These are phyloP conservation scores for Pythium rhizo-oryzae DNA, from an alignment of 352 stramenopile genomes.

Conservation along the genomic window DNA sequence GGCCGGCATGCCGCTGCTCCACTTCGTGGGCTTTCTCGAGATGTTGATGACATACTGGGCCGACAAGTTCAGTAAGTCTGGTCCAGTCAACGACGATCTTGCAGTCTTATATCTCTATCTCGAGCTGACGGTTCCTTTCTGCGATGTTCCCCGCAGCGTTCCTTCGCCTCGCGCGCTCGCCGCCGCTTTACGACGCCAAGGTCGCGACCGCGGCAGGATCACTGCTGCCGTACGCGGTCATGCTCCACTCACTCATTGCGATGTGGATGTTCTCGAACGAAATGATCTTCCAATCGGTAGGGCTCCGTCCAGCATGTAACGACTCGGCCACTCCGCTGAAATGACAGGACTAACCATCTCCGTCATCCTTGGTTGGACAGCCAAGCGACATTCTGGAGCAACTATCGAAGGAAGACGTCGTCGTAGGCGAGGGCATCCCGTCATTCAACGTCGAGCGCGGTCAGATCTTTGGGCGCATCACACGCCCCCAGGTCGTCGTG, in stretches of 20 bases:
- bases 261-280: constrained; percentile 91
- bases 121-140: background rate
- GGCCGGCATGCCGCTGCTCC: constrained; percentile 76
- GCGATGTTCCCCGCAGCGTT: constrained; percentile 38
- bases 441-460: constrained; percentile 47
- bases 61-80: constrained; percentile 82
- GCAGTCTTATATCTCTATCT: background rate
- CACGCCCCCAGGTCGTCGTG: constrained; percentile 68
- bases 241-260: constrained; percentile 71
- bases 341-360: background rate
- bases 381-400: constrained; percentile 35
- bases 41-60: constrained; percentile 88
- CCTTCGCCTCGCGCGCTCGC: constrained; percentile 68
- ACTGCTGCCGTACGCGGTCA: constrained; percentile 72
- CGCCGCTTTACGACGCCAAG: constrained; percentile 73
- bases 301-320: background rate
- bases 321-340: background rate
- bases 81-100: background rate
- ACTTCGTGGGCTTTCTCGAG: constrained; percentile 68
- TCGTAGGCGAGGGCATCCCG: constrained; percentile 59
- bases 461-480: constrained; percentile 63
- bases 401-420: constrained; percentile 17
- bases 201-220: constrained; percentile 57
- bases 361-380: background rate
- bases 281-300: constrained; percentile 77